Conservation (phyloP, 192 early-diverging fungal genomes). For the Phycomyces nitens region DNA sequence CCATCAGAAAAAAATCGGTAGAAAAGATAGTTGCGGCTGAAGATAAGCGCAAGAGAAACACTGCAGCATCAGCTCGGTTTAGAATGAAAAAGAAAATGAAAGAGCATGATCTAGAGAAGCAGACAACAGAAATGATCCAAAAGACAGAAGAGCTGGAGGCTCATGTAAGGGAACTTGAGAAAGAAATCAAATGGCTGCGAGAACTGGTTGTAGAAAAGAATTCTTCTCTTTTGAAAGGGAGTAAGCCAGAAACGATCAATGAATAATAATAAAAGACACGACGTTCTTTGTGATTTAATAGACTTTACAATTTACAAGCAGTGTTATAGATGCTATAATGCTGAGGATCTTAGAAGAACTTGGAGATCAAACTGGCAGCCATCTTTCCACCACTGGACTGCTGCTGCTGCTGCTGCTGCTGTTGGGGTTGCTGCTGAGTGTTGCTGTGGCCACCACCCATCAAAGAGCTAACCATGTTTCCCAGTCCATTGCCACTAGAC, state of each 20-base stretch:
- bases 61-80: constrained; percentile 92
- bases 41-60: constrained; percentile 93
- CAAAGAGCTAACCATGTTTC: constrained; percentile 9
- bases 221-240: constrained; percentile 6
- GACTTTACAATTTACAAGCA: no score
- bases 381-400: neutral
- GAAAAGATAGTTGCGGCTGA: constrained; percentile 39
- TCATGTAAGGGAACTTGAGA: constrained; percentile 79
- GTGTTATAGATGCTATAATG: neutral
- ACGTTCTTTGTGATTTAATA: neutral
- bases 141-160: constrained; percentile 74
- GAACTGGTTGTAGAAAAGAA: constrained; percentile 32
- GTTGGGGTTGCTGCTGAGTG: neutral
- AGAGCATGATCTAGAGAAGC: constrained; percentile 80
- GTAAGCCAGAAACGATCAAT: neutral
- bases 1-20: neutral
- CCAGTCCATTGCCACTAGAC: constrained; percentile 2
- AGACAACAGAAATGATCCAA: constrained; percentile 75
- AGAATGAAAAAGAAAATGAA: constrained; percentile 92
- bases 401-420: neutral
- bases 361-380: neutral
- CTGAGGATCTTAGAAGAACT: neutral
- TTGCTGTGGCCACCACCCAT: neutral
- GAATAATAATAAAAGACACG: neutral
- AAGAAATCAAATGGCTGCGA: constrained; percentile 86